Percentiles rank a stretch among this genome's conserved stretches.
Conservation (phyloP, 2,329 filamentous ascomycete species). For the Colletotrichum tabaci region DNA sequence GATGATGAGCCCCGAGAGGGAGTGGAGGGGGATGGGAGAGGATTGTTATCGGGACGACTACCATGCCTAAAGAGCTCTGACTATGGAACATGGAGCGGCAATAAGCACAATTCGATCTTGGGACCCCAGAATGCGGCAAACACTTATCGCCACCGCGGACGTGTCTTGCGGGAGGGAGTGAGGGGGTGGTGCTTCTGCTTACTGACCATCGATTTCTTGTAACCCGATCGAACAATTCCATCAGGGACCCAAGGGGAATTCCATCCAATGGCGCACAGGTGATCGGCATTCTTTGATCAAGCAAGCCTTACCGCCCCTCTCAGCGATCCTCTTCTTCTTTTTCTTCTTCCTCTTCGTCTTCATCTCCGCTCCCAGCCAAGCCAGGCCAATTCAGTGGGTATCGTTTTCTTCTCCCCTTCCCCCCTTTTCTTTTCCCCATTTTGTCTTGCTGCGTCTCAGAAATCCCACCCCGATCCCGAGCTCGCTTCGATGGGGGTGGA, state of each 20-base stretch:
- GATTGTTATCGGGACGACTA: too few relatives aligned
- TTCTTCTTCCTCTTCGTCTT: background rate
- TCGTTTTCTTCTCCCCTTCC: too few relatives aligned
- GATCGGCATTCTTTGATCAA: conserved; percentile 13
- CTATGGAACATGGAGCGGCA: background rate
- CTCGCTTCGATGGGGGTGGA: background rate
- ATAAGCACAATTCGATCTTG: background rate
- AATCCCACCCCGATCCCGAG: background rate
- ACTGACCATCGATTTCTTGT: background rate
- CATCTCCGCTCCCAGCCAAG: background rate
- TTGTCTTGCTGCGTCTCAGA: background rate
- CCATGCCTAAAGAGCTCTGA: too few relatives aligned
- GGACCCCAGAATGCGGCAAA: background rate
- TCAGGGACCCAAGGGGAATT: background rate
- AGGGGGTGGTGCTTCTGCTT: background rate
- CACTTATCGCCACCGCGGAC: background rate
- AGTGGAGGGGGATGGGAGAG: background rate
- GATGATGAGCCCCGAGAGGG: background rate
- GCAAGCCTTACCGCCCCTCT: conserved; percentile 15
- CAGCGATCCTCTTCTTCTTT: background rate
- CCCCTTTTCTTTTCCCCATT: background rate
- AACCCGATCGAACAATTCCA: conserved; percentile 25
- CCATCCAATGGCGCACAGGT: conserved; percentile 11
- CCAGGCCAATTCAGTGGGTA: too few relatives aligned
- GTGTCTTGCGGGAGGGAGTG: background rate